Base-by-base conservation (phyloP, 176 grass and related monocot genomes). In the Bothriochloa decipiens region DNA sequence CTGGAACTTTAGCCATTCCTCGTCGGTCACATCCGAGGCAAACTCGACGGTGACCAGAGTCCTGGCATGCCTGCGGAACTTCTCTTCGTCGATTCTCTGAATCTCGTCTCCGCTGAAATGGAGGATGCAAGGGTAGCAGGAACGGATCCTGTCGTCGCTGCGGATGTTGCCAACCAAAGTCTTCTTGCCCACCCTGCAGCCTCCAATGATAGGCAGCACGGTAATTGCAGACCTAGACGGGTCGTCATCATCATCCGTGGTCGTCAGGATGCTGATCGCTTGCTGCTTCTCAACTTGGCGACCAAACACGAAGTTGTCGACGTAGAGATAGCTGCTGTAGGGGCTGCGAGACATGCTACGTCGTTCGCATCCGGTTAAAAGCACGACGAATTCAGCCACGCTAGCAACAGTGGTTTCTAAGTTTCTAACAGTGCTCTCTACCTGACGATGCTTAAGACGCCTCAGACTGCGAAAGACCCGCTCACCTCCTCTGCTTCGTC, bases 271-370 rank as follows among this genome's bases (percentile, higher is more conserved):
- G 37, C 35, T 78, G 23, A 85, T 78, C 15, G 61, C 65, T 8
- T 60, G 73, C 37, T 78, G 74, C 65, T 67, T 85, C 26, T 85
- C 74, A 36, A 70, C 50, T 15, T 60, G 65, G 49, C 74, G 83
- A 4, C 83, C 75, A 61, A 85, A 85, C 75, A 85, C 78, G 65
- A 70, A 85, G 50, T 85, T 85, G 20, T 85, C 83, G 0, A 85
- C 47, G 18, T 70, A 70, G 6, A 85, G 75, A 11, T 85, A 78
- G 26, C 65, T 61, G 25, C 39, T 78, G n/a, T 78, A 70, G 5
- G 74, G 83, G 64, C 26, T 69, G 75, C 65, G 11, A 16, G 22
- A 46, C 83, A 85, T 78, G 49, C 49, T 16, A 2, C 49, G 49
- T 18, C 49, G 65, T 17, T 69, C 25, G 13, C 75, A 78, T 15